phyloP scores from a whole-genome alignment of 1,284 basidiomycete species.

The Malassezia brasiliensis region DNA sequence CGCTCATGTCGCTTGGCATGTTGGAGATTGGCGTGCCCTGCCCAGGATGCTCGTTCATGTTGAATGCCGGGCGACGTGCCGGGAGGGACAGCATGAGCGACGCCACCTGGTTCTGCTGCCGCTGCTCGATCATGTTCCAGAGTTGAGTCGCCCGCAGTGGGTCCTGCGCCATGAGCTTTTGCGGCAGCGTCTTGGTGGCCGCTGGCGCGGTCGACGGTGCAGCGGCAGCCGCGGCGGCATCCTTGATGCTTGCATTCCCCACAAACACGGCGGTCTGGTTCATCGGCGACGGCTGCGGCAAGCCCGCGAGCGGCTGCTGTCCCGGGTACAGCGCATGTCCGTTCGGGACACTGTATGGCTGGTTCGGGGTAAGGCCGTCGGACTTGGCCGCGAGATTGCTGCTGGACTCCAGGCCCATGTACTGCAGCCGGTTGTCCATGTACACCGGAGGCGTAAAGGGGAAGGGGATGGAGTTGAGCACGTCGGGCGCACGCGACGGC shows the following conservation, averaged over 20 bases:
- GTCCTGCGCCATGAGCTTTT: slow-evolving; percentile 6
- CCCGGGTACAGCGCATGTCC: neutral
- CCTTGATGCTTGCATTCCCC: slow-evolving; percentile 3
- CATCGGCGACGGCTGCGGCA: slow-evolving; percentile 5
- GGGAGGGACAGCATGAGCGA: slow-evolving; percentile 36
- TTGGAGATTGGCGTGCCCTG: slow-evolving; percentile 33
- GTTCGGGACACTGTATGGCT: neutral
- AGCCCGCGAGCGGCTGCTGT: neutral
- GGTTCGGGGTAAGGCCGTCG: slow-evolving; percentile 1
- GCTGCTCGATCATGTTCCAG: slow-evolving; percentile 30
- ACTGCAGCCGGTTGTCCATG: slow-evolving; percentile 23
- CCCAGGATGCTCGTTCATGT: slow-evolving; percentile 19
- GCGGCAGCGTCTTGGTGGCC: slow-evolving; percentile 2
- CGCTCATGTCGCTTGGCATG: slow-evolving; percentile 29
- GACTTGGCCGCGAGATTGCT: slow-evolving; percentile 8
- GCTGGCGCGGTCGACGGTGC: neutral
- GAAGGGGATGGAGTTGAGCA: slow-evolving; percentile 34
- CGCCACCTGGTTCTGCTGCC: slow-evolving; percentile 31
- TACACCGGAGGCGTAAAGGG: slow-evolving; percentile 40
- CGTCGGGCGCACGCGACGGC: slow-evolving; percentile 31
- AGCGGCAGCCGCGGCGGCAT: slow-evolving; percentile 5
- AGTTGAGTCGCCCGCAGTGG: slow-evolving; percentile 4
- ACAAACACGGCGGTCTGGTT: slow-evolving; percentile 7
- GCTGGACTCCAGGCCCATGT: slow-evolving; percentile 22
- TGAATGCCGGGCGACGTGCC: slow-evolving; percentile 17